Evolutionary conservation across 2,329 filamentous ascomycete species (phyloP).

Genomic region (Cercospora zeina): DNA sequence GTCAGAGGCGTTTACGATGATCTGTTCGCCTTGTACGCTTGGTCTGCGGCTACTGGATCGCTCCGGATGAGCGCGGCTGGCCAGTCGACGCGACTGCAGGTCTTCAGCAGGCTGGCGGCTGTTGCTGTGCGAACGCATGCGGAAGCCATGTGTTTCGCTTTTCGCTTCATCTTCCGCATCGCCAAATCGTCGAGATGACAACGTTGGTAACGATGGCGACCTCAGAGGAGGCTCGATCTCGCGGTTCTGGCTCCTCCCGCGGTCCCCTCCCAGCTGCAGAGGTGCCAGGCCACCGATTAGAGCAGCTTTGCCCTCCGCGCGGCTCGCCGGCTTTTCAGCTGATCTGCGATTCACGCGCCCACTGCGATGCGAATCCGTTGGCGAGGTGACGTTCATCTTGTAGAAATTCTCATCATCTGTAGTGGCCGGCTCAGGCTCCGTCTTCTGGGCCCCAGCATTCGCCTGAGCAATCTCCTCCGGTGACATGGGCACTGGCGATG

Average conservation of each 20-base stretch:
- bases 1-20: constrained; percentile 11
- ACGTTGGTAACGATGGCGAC: constrained; percentile 78
- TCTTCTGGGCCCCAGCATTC: constrained; percentile 18
- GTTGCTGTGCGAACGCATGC: constrained; percentile 54
- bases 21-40: constrained; percentile 14
- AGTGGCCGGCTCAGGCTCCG: constrained; percentile 51
- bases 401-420: constrained; percentile 53
- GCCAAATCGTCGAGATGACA: constrained; percentile 58
- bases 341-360: constrained; percentile 14
- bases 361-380: constrained; percentile 37
- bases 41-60: constrained; percentile 31
- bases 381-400: constrained; percentile 42
- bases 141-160: constrained; percentile 47
- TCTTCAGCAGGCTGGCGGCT: constrained; percentile 46
- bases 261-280: constrained; percentile 34
- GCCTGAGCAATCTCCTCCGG: constrained; percentile 67
- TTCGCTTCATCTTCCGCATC: constrained; percentile 56
- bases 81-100: constrained; percentile 37
- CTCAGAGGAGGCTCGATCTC: constrained; percentile 59
- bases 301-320: constrained; percentile 39
- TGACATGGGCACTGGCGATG: constrained; percentile 91
- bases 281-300: constrained; percentile 41
- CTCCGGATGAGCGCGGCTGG: constrained; percentile 28
- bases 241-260: constrained; percentile 65
- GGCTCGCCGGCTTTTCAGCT: constrained; percentile 8